These are phyloP conservation scores for Oryza brachyantha DNA, from an alignment of 176 grass and related monocot species.

Conservation along the genomic window DNA sequence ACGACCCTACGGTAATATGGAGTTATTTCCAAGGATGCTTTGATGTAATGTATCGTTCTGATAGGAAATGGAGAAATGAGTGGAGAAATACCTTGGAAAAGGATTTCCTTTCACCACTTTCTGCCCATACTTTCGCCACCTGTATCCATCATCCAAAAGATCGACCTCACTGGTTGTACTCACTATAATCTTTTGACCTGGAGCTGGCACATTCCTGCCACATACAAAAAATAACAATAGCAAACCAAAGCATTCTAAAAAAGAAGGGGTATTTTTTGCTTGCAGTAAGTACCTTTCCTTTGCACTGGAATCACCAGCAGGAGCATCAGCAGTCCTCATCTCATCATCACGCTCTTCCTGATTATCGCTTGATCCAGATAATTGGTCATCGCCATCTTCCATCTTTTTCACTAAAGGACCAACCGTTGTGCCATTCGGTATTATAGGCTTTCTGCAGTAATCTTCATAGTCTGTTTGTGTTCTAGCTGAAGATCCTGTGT, in stretches of 20 bases:
- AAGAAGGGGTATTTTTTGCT: neutral
- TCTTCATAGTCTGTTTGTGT: slow-evolving; percentile 2
- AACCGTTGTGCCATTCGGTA: neutral
- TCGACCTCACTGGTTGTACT: slow-evolving; percentile 72
- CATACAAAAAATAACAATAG: neutral
- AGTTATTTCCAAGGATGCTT: neutral
- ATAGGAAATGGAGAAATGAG: neutral
- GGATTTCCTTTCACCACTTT: slow-evolving; percentile 62
- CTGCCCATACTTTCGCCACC: slow-evolving; percentile 75
- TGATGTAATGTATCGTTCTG: neutral
- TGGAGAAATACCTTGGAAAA: slow-evolving; percentile 43
- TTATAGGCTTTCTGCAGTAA: neutral
- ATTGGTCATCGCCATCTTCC: slow-evolving; percentile 6
- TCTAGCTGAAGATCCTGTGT: slow-evolving; percentile 16
- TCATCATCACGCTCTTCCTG: slow-evolving; percentile 1
- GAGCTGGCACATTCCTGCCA: slow-evolving; percentile 23
- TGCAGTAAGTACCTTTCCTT: slow-evolving; percentile 28
- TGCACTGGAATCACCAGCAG: neutral
- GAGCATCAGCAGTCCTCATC: neutral
- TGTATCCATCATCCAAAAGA: slow-evolving; percentile 72
- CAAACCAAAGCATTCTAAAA: neutral
- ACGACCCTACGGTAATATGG: neutral
- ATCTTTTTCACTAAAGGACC: neutral
- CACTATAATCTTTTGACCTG: slow-evolving; percentile 63
- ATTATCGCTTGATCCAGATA: slow-evolving; percentile 15